Conservation (phyloP, 768 basidiomycete genomes). For the Lactarius tabidus region DNA sequence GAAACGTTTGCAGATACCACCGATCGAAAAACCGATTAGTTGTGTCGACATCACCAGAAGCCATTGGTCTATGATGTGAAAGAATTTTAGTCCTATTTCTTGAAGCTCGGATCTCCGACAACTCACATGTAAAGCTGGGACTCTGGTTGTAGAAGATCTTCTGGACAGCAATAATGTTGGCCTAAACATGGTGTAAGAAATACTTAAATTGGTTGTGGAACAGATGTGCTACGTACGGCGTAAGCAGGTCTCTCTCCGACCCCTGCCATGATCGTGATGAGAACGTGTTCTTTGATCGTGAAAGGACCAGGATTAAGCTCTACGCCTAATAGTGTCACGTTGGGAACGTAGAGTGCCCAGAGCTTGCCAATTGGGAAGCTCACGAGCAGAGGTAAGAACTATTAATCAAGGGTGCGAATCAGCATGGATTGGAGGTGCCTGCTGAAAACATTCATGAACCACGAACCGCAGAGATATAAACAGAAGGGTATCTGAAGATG, state of each 20-base stretch:
- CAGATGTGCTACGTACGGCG: slow-evolving; percentile 27
- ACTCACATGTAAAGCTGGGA: slow-evolving; percentile 35
- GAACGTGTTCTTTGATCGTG: slow-evolving; percentile 68
- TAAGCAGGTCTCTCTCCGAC: slow-evolving; percentile 35
- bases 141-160: slow-evolving; percentile 42
- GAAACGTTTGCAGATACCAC: slow-evolving; percentile 42
- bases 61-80: slow-evolving; percentile 32
- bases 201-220: neutral
- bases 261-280: slow-evolving; percentile 42
- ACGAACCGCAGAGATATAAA: slow-evolving; percentile 22
- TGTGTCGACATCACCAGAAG: slow-evolving; percentile 41
- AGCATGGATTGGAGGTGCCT: neutral
- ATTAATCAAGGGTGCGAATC: neutral
- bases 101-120: neutral
- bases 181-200: slow-evolving; percentile 24
- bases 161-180: slow-evolving; percentile 45
- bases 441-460: too few relatives aligned
- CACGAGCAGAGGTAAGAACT: slow-evolving; percentile 61
- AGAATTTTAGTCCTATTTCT: neutral
- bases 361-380: slow-evolving; percentile 60
- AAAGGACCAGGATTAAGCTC: slow-evolving; percentile 67
- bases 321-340: slow-evolving; percentile 50
- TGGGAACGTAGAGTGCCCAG: slow-evolving; percentile 52
- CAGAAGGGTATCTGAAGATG: slow-evolving; percentile 59
- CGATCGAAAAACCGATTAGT: slow-evolving; percentile 40